phyloP scores from a whole-genome alignment of 225 moss, liverwort and hornwort genomes.

The Polytrichum commune region DNA sequence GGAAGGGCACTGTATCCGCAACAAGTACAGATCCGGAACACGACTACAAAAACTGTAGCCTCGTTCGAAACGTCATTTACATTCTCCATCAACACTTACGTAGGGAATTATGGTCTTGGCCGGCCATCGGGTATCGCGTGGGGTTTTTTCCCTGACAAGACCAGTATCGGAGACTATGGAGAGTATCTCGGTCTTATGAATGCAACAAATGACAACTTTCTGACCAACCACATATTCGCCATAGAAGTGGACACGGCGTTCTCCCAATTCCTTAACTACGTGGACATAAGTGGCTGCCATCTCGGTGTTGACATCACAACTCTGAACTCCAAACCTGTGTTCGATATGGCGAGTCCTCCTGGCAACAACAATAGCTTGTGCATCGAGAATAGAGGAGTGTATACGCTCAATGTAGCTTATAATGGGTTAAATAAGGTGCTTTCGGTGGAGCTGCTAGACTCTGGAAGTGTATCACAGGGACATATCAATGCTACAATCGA shows the following conservation, averaged over 20 bases:
- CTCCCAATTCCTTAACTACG: constrained; percentile 2
- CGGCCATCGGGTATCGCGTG: constrained; percentile 31
- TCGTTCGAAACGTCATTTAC: constrained; percentile 39
- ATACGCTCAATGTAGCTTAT: constrained; percentile 26
- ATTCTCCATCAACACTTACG: constrained; percentile 32
- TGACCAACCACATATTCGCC: constrained; percentile 34
- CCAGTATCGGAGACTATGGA: constrained; percentile 8
- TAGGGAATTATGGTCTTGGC: background rate
- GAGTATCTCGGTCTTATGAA: constrained; percentile 27
- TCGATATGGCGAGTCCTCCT: constrained; percentile 35
- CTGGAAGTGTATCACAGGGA: background rate
- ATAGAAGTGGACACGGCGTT: constrained; percentile 37
- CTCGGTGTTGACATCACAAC: constrained; percentile 37
- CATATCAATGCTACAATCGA: constrained; percentile 6
- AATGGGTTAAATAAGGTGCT: constrained; percentile 6
- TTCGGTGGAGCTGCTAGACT: constrained; percentile 19
- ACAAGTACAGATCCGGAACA: constrained; percentile 19
- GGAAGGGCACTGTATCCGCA: constrained; percentile 28
- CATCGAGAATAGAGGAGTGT: constrained; percentile 32
- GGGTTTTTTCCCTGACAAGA: constrained; percentile 23
- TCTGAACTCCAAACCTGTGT: constrained; percentile 42
- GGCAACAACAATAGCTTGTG: constrained; percentile 21
- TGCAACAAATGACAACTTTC: background rate
- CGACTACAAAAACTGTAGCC: constrained; percentile 8
- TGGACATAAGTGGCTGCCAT: constrained; percentile 44